Evolutionary conservation across 2,329 filamentous ascomycete species (phyloP).

Genomic region (Verticillium albo-atrum): DNA sequence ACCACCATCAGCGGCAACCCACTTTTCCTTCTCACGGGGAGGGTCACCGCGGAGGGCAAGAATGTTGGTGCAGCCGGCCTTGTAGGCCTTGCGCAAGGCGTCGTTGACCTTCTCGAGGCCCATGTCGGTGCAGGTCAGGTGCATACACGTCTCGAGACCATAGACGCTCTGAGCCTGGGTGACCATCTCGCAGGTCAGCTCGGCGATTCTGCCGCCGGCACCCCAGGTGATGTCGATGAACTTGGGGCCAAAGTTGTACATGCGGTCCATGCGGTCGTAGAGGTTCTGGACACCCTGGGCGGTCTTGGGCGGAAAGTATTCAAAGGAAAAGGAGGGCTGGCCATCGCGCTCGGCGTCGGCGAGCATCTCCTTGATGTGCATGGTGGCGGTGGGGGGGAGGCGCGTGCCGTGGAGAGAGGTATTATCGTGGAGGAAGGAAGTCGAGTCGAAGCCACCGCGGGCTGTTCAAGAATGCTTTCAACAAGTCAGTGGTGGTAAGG

Average conservation of each 20-base stretch:
- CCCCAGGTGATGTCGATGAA: conserved; percentile 99
- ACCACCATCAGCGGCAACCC: conserved; percentile 80
- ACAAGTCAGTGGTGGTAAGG: neutral
- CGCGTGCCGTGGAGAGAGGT: neutral
- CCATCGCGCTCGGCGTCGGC: conserved; percentile 72
- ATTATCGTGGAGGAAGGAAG: neutral
- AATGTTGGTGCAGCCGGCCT: conserved; percentile 95
- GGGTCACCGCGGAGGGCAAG: conserved; percentile 90
- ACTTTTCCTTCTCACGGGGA: conserved; percentile 87
- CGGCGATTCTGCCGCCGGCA: conserved; percentile 83
- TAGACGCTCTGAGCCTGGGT: conserved; percentile 92
- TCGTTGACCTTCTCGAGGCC: conserved; percentile 85
- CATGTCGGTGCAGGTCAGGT: conserved; percentile 98
- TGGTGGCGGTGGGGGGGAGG: conserved; percentile 39
- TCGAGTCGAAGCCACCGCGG: neutral
- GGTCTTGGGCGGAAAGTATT: conserved; percentile 98
- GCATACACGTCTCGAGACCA: conserved; percentile 97
- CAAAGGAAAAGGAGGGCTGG: conserved; percentile 92
- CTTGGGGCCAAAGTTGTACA: conserved; percentile 88
- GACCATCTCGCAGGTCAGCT: conserved; percentile 97
- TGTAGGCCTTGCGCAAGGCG: conserved; percentile 83
- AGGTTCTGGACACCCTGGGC: conserved; percentile 97
- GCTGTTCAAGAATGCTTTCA: too few species aligned
- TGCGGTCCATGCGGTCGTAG: conserved; percentile 98
- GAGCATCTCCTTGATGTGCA: conserved; percentile 96